phyloP scores from a whole-genome alignment of 306 rosid genomes.

The Lablab purpureus region DNA sequence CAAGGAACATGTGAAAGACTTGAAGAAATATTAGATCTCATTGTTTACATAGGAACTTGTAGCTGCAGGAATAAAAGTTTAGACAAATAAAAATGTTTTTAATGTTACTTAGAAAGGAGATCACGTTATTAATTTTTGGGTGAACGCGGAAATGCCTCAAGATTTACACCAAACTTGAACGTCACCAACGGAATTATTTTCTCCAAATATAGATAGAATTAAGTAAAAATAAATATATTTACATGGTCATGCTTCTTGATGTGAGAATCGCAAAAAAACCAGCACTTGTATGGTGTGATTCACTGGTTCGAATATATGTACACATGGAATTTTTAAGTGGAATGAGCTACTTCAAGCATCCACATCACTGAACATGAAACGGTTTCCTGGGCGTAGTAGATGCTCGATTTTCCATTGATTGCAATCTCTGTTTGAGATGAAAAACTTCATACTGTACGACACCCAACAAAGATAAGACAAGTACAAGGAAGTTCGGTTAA shows the following conservation, averaged over 20 bases:
- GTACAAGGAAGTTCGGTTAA: constrained; percentile 16
- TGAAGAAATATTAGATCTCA: not conserved
- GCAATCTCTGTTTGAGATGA: constrained; percentile 95
- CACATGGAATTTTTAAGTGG: not conserved
- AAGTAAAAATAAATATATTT: not conserved
- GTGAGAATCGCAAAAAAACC: not conserved
- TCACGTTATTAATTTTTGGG: not conserved
- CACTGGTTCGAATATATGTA: constrained; percentile 32
- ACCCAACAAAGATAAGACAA: not conserved
- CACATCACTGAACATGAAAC: constrained; percentile 63
- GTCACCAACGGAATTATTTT: not conserved
- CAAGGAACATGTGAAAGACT: not conserved
- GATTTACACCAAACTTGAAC: not conserved
- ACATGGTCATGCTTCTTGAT: not conserved
- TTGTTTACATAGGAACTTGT: no score
- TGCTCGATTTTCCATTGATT: constrained; percentile 88
- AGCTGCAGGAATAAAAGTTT: no score
- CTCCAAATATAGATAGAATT: not conserved
- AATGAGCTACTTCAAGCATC: not conserved
- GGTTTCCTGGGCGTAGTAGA: constrained; percentile 95
- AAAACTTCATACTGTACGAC: constrained; percentile 80
- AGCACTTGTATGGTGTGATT: constrained; percentile 14
- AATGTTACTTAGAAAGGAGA: not conserved
- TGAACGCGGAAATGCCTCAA: not conserved
- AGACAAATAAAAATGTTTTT: not conserved